Conservation (phyloP, 2,329 filamentous ascomycete species). For the Penicillium sp. region DNA sequence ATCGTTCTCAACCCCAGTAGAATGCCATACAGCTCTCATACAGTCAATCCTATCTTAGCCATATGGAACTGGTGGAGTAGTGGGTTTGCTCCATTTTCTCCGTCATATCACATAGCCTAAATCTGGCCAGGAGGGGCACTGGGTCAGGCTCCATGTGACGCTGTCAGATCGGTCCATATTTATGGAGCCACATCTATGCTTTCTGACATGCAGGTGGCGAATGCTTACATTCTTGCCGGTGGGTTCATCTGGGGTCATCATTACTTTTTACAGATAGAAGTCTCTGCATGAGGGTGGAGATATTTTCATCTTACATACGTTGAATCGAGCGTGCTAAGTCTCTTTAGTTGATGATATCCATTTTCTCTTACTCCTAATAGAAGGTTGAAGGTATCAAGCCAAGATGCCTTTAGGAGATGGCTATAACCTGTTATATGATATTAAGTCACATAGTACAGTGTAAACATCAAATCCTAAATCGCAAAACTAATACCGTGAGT, state of each 20-base stretch:
- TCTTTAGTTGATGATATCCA: background rate
- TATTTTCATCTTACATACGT: background rate
- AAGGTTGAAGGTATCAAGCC: background rate
- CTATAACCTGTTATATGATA: background rate
- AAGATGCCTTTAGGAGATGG: background rate
- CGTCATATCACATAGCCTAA: conserved; percentile 10
- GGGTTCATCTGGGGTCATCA: background rate
- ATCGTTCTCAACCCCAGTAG: too few relatives aligned
- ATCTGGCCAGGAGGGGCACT: conserved; percentile 14
- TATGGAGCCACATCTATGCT: conserved; percentile 1
- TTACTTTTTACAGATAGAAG: background rate
- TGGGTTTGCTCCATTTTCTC: conserved; percentile 12
- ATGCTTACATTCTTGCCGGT: background rate
- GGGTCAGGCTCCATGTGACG: conserved; percentile 9
- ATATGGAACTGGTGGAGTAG: conserved; percentile 20
- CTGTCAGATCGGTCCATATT: conserved; percentile 5
- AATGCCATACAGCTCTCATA: background rate
- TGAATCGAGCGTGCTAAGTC: too few relatives aligned
- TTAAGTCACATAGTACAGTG: background rate
- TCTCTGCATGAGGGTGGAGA: background rate
- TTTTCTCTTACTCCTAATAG: background rate
- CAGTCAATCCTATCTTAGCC: conserved; percentile 2
- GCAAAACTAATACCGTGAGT: background rate
- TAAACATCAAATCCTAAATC: background rate
- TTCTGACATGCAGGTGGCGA: conserved; percentile 5